These are phyloP conservation scores for Cystofilobasidium bisporidii DNA, from an alignment of 768 basidiomycete species.

Conservation along the genomic window DNA sequence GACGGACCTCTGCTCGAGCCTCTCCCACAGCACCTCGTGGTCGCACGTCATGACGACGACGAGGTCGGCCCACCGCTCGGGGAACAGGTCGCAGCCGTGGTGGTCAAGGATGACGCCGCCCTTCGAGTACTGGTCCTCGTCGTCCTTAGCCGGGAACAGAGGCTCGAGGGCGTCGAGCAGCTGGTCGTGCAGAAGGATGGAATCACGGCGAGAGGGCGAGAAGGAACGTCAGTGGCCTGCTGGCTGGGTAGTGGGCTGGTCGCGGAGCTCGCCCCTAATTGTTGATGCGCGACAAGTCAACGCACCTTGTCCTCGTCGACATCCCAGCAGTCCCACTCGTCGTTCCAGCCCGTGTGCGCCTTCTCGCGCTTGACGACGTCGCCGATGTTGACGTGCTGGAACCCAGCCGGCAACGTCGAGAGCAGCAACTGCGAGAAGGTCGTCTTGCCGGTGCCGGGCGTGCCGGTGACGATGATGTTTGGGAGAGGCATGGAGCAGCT, in stretches of 20 bases:
- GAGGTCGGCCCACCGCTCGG: slow-evolving; percentile 92
- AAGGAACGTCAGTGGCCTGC: too few relatives aligned
- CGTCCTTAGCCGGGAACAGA: slow-evolving; percentile 16
- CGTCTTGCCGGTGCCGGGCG: slow-evolving; percentile 73
- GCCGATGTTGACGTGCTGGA: slow-evolving; percentile 74
- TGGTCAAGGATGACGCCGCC: slow-evolving; percentile 86
- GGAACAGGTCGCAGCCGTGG: slow-evolving; percentile 88
- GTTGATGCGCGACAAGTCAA: too few relatives aligned
- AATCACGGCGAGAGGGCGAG: not conserved
- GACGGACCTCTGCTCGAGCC: slow-evolving; percentile 75
- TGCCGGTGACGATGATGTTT: slow-evolving; percentile 41
- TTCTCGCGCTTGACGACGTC: slow-evolving; percentile 75
- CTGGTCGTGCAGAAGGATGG: slow-evolving; percentile 41
- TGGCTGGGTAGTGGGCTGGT: not conserved
- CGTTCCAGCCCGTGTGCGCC: slow-evolving; percentile 74
- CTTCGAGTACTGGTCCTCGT: slow-evolving; percentile 12
- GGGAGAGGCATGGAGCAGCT: slow-evolving; percentile 33
- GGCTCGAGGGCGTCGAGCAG: slow-evolving; percentile 80
- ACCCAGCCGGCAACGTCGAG: slow-evolving; percentile 37
- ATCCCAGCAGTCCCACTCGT: slow-evolving; percentile 89
- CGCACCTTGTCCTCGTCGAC: slow-evolving; percentile 93
- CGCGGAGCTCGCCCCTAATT: not conserved
- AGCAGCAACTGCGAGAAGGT: slow-evolving; percentile 80
- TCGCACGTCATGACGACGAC: slow-evolving; percentile 86
- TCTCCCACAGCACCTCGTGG: slow-evolving; percentile 76